These are phyloP conservation scores for Brassica cretica DNA, from an alignment of 345 rosid species.

Conservation along the genomic window DNA sequence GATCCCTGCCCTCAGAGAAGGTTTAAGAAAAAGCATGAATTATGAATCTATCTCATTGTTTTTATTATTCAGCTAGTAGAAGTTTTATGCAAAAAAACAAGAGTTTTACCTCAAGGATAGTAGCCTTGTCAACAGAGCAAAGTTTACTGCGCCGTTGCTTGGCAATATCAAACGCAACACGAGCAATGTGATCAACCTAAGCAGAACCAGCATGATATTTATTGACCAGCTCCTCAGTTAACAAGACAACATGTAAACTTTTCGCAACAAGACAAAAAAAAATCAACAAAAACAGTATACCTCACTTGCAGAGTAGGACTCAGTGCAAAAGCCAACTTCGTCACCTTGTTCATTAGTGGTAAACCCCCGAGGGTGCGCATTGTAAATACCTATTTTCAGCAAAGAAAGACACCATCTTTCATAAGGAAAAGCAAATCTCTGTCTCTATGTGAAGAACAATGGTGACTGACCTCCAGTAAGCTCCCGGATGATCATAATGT, in stretches of 20 bases:
- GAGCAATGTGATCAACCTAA: conserved; percentile 35
- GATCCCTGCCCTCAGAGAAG: conserved; percentile 11
- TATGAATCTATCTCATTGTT: not conserved
- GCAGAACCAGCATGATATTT: not conserved
- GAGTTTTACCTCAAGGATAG: conserved; percentile 23
- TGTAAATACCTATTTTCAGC: conserved; percentile 23
- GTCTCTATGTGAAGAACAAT: not conserved
- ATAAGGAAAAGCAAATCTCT: not conserved
- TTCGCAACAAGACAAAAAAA: not conserved
- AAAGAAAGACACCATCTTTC: not conserved
- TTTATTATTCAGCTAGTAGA: not conserved
- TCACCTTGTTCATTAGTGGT: conserved; percentile 33
- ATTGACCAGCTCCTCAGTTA: not conserved
- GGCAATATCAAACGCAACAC: conserved; percentile 32
- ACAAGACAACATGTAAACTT: not conserved
- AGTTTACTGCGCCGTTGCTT: conserved; percentile 27
- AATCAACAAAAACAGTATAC: not conserved
- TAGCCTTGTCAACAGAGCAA: conserved; percentile 29
- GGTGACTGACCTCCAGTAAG: conserved; percentile 27
- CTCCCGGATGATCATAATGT: conserved; percentile 29
- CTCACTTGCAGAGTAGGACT: conserved; percentile 25
- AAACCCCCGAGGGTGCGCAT: conserved; percentile 20
- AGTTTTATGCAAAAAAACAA: not conserved
- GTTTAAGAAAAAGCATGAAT: not conserved
- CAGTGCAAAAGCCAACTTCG: conserved; percentile 25